Conservation (phyloP, 805 yeast species). For the Schwanniomyces polymorphus region DNA sequence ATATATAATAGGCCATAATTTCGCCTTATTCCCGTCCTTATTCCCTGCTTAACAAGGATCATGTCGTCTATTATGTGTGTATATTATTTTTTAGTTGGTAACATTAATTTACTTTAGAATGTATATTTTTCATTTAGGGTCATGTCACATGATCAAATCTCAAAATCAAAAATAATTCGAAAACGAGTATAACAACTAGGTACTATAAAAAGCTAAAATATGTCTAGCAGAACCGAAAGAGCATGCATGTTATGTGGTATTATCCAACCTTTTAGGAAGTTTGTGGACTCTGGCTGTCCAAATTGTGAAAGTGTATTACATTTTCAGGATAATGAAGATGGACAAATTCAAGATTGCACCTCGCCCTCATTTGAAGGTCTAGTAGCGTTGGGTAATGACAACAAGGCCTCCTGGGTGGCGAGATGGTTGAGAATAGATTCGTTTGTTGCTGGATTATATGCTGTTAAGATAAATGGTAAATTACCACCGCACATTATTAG, state of each 20-base stretch:
- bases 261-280: constrained; percentile 72
- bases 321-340: constrained; percentile 74
- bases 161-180: not conserved
- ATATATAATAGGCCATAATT: not conserved
- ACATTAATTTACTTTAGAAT: not conserved
- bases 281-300: constrained; percentile 88
- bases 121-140: not conserved
- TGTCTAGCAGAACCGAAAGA: constrained; percentile 71
- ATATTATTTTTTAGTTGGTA: not conserved
- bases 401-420: constrained; percentile 88
- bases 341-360: constrained; percentile 85
- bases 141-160: not conserved
- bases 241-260: constrained; percentile 98
- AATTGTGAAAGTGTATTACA: constrained; percentile 90
- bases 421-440: constrained; percentile 92
- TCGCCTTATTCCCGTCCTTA: not conserved
- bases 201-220: constrained; percentile 7
- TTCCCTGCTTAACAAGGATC: not conserved
- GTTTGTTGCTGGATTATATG: constrained; percentile 86
- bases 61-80: not conserved
- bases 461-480: constrained; percentile 89
- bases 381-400: constrained; percentile 84
- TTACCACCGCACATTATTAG: constrained; percentile 83
- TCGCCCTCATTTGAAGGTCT: constrained; percentile 96
- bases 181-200: not conserved